Evolutionary conservation across 441 rosid species (phyloP).

Genomic region (Sinapis alba): DNA sequence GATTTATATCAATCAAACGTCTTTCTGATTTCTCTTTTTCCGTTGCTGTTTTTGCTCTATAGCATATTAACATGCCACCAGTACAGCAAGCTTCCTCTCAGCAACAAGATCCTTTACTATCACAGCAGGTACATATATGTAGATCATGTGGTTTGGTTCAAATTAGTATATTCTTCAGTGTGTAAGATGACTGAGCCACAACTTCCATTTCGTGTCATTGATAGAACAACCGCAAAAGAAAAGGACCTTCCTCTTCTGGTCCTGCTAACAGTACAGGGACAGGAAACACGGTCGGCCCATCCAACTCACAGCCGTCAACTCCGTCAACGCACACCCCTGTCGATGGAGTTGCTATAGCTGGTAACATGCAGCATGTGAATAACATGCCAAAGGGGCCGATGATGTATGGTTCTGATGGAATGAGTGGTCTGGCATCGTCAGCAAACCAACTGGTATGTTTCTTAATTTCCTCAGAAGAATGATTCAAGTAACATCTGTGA

Average conservation of each 20-base stretch:
- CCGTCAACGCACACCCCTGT: conserved; percentile 91
- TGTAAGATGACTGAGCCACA: conserved; percentile 25
- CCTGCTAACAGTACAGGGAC: conserved; percentile 86
- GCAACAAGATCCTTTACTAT: conserved; percentile 74
- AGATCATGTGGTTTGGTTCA: conserved; percentile 18
- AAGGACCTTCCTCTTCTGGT: conserved; percentile 79
- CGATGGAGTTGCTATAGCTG: conserved; percentile 66
- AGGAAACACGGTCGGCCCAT: conserved; percentile 65
- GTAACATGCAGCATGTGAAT: conserved; percentile 60
- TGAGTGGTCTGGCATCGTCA: conserved; percentile 67
- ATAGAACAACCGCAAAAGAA: conserved; percentile 72
- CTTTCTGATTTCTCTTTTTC: too few species aligned
- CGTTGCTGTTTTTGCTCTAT: conserved; percentile 26
- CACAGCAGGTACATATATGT: conserved; percentile 34
- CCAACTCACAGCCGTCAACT: conserved; percentile 78
- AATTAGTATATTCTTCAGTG: conserved; percentile 9
- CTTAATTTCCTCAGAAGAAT: conserved; percentile 16
- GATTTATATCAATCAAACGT: too few species aligned
- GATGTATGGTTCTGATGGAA: conserved; percentile 72
- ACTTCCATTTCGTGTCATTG: conserved; percentile 28
- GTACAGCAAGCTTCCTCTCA: conserved; percentile 87
- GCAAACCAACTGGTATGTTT: conserved; percentile 65
- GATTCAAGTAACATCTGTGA: too few species aligned
- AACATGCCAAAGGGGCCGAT: conserved; percentile 62
- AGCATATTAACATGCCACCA: conserved; percentile 81